Evolutionary conservation across 805 yeast species (phyloP), one percentile per base, ranked within the genome.

Genomic region (Aciculoconidium aculeatum): DNA sequence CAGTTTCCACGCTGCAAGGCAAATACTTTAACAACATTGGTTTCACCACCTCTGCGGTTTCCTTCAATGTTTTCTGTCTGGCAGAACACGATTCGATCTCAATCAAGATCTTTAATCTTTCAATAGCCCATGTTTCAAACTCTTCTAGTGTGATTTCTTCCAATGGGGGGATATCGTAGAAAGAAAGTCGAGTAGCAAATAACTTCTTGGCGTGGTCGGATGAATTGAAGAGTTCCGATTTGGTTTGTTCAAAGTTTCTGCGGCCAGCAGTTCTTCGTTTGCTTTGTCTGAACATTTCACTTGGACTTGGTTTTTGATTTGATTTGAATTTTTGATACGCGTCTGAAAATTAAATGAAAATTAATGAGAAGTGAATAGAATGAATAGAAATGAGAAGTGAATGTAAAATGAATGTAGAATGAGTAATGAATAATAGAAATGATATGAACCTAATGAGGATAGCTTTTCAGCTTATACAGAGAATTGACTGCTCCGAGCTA

Each of bases 71-170:
- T 45, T 77, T 75, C 36, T 78, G 77, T 42, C 94, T 67, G 14
- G 80, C 75, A 23, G 70, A 47, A 39, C 82, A 74, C 1, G 85
- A 71, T 47, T 90, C 96, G 28, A 92, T 79, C 49, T 86, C 95
- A 31, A 87, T 71, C 35, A 92, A 65, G 6, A 92, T 74, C 48
- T 80, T 77, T 39, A 90, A 65, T 36, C 99, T 63, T 48, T 90
- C 97, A 31, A 92, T 80, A 4, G 97, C 97, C 96, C 96, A 92
- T 4, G 70, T 67, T 58, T 92, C 98, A 55, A 92, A 92, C 46
- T 92, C 84, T 40, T 88, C 96, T 11, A 92, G 56, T 0, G 96
- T 85, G 45, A 92, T 78, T 55, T 92, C 97, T 9, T 79, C 77
- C 17, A 69, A 58, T 1, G 97, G 97, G 7, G 95, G 92, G 5